These are phyloP conservation scores for Paramecium octaurelia DNA, from an alignment of 73 alveolate species.

Conservation along the genomic window DNA sequence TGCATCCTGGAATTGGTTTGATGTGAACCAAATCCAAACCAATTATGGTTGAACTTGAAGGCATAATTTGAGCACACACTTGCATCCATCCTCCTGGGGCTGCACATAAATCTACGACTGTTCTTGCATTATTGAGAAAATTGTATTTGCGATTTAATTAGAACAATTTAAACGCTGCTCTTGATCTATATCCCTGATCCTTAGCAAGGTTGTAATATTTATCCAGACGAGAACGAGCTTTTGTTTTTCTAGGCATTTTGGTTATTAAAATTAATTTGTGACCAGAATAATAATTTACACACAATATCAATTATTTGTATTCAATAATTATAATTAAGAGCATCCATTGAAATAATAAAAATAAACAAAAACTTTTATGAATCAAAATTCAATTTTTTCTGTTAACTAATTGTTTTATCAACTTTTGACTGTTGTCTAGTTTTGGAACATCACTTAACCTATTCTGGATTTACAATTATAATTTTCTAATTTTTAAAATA, in stretches of 20 bases:
- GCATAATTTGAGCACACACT: slow-evolving; percentile 72
- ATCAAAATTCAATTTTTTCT: neutral
- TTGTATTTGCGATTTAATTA: slow-evolving; percentile 93
- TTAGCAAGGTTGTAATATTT: slow-evolving; percentile 91
- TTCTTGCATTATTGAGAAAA: slow-evolving; percentile 88
- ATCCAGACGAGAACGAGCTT: slow-evolving; percentile 79
- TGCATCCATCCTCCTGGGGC: slow-evolving; percentile 99
- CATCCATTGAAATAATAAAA: neutral
- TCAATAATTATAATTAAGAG: neutral
- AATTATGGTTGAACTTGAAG: slow-evolving; percentile 90
- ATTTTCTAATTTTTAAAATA: neutral
- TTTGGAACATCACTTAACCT: neutral
- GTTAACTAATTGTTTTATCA: neutral
- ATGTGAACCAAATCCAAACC: slow-evolving; percentile 99
- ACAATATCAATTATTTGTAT: neutral
- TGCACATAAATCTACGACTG: slow-evolving; percentile 98
- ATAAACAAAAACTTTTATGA: neutral
- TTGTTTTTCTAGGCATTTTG: slow-evolving; percentile 80
- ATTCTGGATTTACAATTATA: neutral
- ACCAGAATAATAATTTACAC: neutral
- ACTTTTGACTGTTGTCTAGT: neutral
- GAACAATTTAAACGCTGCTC: slow-evolving; percentile 98
- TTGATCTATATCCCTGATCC: slow-evolving; percentile 95
- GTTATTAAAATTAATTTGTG: slow-evolving; percentile 48
- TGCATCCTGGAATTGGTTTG: slow-evolving; percentile 97